Conservation (phyloP, 208 protist genomes). For the Leptomonas pyrrhocoris region DNA sequence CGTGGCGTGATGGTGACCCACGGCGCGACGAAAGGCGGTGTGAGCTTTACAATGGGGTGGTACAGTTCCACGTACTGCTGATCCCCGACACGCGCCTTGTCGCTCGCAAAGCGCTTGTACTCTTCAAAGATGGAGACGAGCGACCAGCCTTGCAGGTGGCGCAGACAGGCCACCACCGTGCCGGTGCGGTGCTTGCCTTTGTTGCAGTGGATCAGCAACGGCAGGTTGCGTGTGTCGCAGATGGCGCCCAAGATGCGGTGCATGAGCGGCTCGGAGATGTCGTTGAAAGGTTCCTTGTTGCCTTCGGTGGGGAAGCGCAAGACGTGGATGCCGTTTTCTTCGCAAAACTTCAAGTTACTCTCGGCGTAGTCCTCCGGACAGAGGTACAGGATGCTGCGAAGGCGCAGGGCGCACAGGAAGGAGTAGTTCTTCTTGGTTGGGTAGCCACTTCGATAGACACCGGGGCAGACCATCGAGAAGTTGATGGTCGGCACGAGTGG, state of each 20-base stretch:
- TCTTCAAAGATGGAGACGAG: conserved; percentile 96
- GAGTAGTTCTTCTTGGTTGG: conserved; percentile 97
- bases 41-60: conserved; percentile 76
- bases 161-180: conserved; percentile 93
- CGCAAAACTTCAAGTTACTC: conserved; percentile 94
- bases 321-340: conserved; percentile 80
- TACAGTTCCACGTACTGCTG: conserved; percentile 98
- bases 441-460: conserved; percentile 96
- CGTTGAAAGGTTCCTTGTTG: conserved; percentile 97
- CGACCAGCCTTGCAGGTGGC: conserved; percentile 94
- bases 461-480: conserved; percentile 96
- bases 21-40: conserved; percentile 62
- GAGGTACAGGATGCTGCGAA: conserved; percentile 95
- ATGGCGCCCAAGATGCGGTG: conserved; percentile 82
- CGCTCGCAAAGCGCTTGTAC: conserved; percentile 95
- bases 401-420: conserved; percentile 93
- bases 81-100: conserved; percentile 94
- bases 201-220: conserved; percentile 98
- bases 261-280: conserved; percentile 94
- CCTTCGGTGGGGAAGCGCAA: conserved; percentile 96
- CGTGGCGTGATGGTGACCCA: conserved; percentile 62
- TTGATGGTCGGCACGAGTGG: conserved; percentile 90
- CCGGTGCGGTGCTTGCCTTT: conserved; percentile 97
- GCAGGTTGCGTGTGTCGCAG: conserved; percentile 93
- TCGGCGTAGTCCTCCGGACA: conserved; percentile 94